These are phyloP conservation scores for Plasmodium adleri DNA, from an alignment of 169 alveolate genomes.

Conservation along the genomic window DNA sequence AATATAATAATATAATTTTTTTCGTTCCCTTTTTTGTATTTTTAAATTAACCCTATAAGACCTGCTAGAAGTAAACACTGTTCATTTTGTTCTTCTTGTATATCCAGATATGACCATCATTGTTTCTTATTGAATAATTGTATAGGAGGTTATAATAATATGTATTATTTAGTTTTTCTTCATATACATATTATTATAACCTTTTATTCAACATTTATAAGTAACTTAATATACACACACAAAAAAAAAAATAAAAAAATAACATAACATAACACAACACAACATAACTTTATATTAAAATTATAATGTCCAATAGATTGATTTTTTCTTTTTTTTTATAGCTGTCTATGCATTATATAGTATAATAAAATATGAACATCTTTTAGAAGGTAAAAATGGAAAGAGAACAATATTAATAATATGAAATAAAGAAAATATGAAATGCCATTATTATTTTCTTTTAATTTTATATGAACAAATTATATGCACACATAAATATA, in stretches of 20 bases:
- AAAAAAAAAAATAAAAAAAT: background rate
- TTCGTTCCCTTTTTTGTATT: too few species aligned
- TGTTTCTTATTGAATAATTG: constrained; percentile 62
- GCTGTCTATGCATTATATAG: constrained; percentile 42
- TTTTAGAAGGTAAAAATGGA: constrained; percentile 39
- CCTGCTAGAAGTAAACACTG: constrained; percentile 71
- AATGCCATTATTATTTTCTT: too few species aligned
- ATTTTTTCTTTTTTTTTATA: constrained; percentile 13
- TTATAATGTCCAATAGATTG: background rate
- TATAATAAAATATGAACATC: constrained; percentile 43
- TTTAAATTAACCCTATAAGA: background rate
- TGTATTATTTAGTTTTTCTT: constrained; percentile 29
- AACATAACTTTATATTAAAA: background rate
- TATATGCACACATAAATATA: constrained; percentile 4
- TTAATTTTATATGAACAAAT: background rate
- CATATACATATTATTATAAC: constrained; percentile 10
- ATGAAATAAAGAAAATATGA: too few species aligned
- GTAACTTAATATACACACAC: constrained; percentile 3
- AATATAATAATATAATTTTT: too few species aligned
- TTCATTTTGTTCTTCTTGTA: constrained; percentile 53
- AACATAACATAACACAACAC: background rate
- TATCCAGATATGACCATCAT: constrained; percentile 69
- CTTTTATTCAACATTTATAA: constrained; percentile 31
- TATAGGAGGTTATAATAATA: constrained; percentile 53
- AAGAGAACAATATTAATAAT: background rate